Evolutionary conservation across 164 flowering plant genomes (phyloP).

Genomic region (Nelumbo lutea): DNA sequence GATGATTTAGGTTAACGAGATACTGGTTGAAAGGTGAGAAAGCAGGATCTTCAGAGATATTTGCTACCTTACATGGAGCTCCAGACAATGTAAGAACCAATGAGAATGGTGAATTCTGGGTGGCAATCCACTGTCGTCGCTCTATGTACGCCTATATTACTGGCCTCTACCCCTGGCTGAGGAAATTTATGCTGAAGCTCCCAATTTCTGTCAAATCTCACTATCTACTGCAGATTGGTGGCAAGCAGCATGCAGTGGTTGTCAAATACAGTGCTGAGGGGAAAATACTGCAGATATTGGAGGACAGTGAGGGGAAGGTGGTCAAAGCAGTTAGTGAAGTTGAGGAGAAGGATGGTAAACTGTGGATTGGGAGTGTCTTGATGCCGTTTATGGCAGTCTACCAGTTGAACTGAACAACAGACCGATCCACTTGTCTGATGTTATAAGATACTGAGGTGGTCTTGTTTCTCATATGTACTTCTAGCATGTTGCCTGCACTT

Average conservation of each 20-base stretch:
- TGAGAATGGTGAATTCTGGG: conserved; percentile 87
- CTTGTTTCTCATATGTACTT: not conserved
- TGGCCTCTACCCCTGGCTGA: conserved; percentile 40
- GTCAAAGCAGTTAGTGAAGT: conserved; percentile 85
- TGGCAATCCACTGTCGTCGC: conserved; percentile 67
- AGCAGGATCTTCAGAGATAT: conserved; percentile 63
- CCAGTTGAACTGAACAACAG: conserved; percentile 22
- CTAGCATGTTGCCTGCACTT: no score
- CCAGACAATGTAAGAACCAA: conserved; percentile 91
- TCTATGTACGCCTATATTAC: conserved; percentile 26
- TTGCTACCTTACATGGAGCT: conserved; percentile 71
- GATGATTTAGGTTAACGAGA: conserved; percentile 44
- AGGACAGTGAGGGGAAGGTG: conserved; percentile 80
- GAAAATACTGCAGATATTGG: conserved; percentile 59
- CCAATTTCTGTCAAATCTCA: conserved; percentile 57
- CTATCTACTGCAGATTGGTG: conserved; percentile 45
- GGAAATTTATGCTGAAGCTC: conserved; percentile 57
- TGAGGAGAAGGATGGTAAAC: conserved; percentile 84
- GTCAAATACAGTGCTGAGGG: conserved; percentile 76
- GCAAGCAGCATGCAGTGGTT: conserved; percentile 43
- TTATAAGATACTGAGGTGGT: not conserved
- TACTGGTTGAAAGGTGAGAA: conserved; percentile 90
- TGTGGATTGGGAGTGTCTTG: conserved; percentile 92
- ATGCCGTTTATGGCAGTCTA: conserved; percentile 81
- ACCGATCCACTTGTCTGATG: not conserved